Base-by-base conservation (phyloP, 768 basidiomycete species). In the Peribolospora baueri region DNA sequence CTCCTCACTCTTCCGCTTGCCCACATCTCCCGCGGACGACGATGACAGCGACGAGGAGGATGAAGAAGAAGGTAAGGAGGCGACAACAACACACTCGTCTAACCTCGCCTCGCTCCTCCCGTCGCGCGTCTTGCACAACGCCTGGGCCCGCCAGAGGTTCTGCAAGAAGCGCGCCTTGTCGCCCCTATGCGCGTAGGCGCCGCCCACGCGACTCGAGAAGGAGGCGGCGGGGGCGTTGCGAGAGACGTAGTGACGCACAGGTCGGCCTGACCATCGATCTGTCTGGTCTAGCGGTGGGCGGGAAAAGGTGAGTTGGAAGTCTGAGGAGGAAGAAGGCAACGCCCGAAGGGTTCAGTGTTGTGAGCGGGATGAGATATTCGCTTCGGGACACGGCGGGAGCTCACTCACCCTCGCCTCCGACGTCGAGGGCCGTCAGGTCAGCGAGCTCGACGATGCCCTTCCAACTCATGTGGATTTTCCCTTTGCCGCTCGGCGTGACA, bases 261-360 rank as follows among this genome's bases (percentile, higher is more conserved):
- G 74, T 7, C 93, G 80, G 45, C 80, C 82, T 11, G 79, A 77
- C 87, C 91, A 97, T 51, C 80, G 75, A 51, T 88, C 87, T 11
- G 73, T 76, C 64, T 84, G 80, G 61, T 86, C 85, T 52, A 74
- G 71, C 5, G 86, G 87, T 11, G 84, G 80, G 48, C 71, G 78
- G 67, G 87, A 85, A 43, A 97, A 69, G 67, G 79, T 88, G 9
- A 91, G 62, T 57, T 90, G 80, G 52, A 95, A 76, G 60, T 88
- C 90, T 88, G 65, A 7, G 1, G 7, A 36, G 1, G 13, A 41
- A 41, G 40, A 51, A 54, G 42, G 54, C 25, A 42, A 48, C 48
- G 62, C 42, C 60, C 62, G 54, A 7, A 48, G 25, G 36, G 42
- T 58, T 50, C 45, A 60, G 52, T 38, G 42, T n/a, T 25, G 36